These are phyloP conservation scores for Rosa persica DNA, from an alignment of 306 rosid genomes.

Conservation along the genomic window DNA sequence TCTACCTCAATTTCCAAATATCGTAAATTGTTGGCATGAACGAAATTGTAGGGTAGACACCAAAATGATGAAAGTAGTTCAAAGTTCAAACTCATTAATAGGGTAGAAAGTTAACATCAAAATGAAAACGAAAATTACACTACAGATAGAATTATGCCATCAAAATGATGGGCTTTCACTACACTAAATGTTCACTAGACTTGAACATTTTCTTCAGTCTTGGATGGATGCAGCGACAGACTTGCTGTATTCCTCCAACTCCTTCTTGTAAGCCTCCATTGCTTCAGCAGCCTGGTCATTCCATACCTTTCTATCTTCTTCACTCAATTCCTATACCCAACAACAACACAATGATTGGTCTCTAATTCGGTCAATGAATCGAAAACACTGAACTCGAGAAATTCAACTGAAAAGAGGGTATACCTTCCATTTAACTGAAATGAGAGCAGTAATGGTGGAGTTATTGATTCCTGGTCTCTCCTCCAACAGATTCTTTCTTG, in stretches of 20 bases:
- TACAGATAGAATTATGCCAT: neutral
- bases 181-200: neutral
- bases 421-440: slow-evolving; percentile 90
- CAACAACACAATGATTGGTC: neutral
- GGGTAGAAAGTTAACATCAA: neutral
- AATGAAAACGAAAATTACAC: neutral
- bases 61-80: neutral
- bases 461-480: slow-evolving; percentile 52
- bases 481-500: slow-evolving; percentile 61
- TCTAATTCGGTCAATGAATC: neutral
- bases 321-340: slow-evolving; percentile 60
- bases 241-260: slow-evolving; percentile 68
- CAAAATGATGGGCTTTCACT: slow-evolving; percentile 10
- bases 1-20: too few species aligned
- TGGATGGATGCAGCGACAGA: slow-evolving; percentile 32
- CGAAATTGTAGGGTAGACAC: neutral
- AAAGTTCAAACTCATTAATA: neutral
- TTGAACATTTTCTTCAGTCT: neutral
- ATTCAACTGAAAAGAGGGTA: neutral
- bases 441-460: slow-evolving; percentile 54
- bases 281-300: slow-evolving; percentile 73
- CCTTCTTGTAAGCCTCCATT: slow-evolving; percentile 83
- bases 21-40: too few species aligned
- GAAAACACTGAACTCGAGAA: neutral
- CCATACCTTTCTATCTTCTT: slow-evolving; percentile 64